These are phyloP conservation scores for Jamesozyma gamospora DNA, from an alignment of 805 yeast genomes.

Conservation along the genomic window DNA sequence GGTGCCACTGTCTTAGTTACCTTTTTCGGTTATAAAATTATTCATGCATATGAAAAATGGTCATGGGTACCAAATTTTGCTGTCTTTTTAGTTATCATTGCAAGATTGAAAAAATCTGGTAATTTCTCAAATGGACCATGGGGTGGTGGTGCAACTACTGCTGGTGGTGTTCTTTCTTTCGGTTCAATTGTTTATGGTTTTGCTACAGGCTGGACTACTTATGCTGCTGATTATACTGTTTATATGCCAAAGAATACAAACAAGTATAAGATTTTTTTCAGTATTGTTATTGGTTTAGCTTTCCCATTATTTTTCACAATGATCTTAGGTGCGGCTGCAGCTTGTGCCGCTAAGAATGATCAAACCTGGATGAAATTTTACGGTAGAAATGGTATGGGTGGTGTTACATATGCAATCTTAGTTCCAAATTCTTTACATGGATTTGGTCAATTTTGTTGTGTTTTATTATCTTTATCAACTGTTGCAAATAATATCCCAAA, in stretches of 20 bases:
- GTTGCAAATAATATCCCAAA: conserved; percentile 88
- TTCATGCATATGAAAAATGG: conserved; percentile 74
- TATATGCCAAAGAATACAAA: conserved; percentile 65
- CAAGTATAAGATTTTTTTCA: conserved; percentile 49
- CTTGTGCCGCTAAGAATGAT: conserved; percentile 51
- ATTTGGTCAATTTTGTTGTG: conserved; percentile 85
- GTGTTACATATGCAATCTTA: conserved; percentile 66
- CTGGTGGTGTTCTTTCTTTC: conserved; percentile 68
- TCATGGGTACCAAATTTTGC: conserved; percentile 77
- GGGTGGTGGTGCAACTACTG: conserved; percentile 51
- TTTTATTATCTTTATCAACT: conserved; percentile 70
- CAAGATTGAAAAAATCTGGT: conserved; percentile 57
- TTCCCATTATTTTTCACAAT: conserved; percentile 61
- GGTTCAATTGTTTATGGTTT: conserved; percentile 81
- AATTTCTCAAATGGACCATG: conserved; percentile 48
- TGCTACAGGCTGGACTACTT: conserved; percentile 94
- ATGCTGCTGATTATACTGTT: conserved; percentile 84
- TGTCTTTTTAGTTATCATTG: conserved; percentile 67
- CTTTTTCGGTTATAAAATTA: conserved; percentile 73
- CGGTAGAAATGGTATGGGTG: conserved; percentile 55
- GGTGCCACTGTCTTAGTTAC: conserved; percentile 62
- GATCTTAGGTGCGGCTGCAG: conserved; percentile 79
- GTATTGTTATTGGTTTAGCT: conserved; percentile 52
- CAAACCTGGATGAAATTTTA: conserved; percentile 41
- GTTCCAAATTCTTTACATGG: conserved; percentile 76